Evolutionary conservation across 495 filamentous ascomycete species (phyloP).

Genomic region (Penicillium canariense): DNA sequence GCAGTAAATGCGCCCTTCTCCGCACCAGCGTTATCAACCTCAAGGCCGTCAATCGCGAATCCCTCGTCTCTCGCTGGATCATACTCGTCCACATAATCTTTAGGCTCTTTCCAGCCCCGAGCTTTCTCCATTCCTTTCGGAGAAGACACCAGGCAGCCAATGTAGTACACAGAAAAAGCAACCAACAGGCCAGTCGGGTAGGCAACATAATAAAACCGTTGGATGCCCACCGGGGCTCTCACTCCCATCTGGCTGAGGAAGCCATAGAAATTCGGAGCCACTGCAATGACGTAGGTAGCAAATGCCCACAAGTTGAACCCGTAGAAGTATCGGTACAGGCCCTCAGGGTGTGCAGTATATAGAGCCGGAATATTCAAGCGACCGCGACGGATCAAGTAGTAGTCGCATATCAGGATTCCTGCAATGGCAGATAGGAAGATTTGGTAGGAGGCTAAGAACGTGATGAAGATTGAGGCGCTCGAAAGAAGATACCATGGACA

Average conservation of each 20-base stretch:
- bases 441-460: slow-evolving; percentile 34
- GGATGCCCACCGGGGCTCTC: slow-evolving; percentile 25
- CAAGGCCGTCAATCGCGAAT: neutral
- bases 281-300: slow-evolving; percentile 25
- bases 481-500: slow-evolving; percentile 36
- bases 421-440: slow-evolving; percentile 35
- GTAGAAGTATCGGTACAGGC: slow-evolving; percentile 20
- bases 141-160: slow-evolving; percentile 7
- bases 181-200: slow-evolving; percentile 32
- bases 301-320: slow-evolving; percentile 29
- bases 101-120: slow-evolving; percentile 33
- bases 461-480: slow-evolving; percentile 31
- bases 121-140: slow-evolving; percentile 19
- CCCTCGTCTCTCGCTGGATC: slow-evolving; percentile 13
- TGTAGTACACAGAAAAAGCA: slow-evolving; percentile 28
- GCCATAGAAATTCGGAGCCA: slow-evolving; percentile 35
- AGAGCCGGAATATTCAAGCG: slow-evolving; percentile 26
- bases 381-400: slow-evolving; percentile 32
- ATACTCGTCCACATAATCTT: slow-evolving; percentile 31
- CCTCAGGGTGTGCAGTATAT: slow-evolving; percentile 21
- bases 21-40: neutral
- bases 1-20: neutral
- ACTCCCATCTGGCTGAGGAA: slow-evolving; percentile 41
- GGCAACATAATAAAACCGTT: slow-evolving; percentile 36
- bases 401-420: slow-evolving; percentile 32